A percentile compares a stretch with the other conserved stretches of the same genome.
These are phyloP conservation scores for Suillus paluster DNA, from an alignment of 768 basidiomycete species.

Conservation along the genomic window DNA sequence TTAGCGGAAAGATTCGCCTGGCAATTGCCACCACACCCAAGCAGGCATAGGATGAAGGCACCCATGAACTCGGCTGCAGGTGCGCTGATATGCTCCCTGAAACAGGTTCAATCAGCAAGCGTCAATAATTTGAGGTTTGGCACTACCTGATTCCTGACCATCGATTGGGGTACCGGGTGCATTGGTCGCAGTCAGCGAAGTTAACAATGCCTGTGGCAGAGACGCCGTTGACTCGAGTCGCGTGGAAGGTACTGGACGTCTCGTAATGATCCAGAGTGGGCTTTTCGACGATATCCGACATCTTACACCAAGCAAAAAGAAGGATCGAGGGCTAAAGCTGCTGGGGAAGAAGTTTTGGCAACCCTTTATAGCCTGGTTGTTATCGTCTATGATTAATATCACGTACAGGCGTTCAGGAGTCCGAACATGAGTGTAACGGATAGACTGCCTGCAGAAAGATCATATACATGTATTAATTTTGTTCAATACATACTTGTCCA, in stretches of 20 bases:
- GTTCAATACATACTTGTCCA: neutral
- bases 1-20: constrained; percentile 53
- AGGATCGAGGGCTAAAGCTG: neutral
- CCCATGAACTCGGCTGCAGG: constrained; percentile 61
- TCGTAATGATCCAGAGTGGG: constrained; percentile 22
- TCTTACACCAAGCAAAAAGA: constrained; percentile 14
- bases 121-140: neutral
- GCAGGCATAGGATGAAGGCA: constrained; percentile 53
- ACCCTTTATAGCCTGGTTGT: constrained; percentile 25
- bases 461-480: neutral
- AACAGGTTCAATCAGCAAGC: neutral
- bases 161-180: constrained; percentile 46
- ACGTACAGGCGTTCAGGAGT: constrained; percentile 5
- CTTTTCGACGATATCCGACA: constrained; percentile 26
- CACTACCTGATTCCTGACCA: constrained; percentile 55
- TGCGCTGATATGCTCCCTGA: constrained; percentile 49
- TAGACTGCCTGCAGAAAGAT: neutral
- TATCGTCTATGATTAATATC: neutral
- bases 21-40: constrained; percentile 57
- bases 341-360: neutral
- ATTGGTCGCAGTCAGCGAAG: constrained; percentile 37
- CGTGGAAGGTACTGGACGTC: constrained; percentile 16
- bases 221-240: constrained; percentile 11
- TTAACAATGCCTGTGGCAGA: constrained; percentile 12
- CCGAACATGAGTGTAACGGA: constrained; percentile 12